Percentiles rank a stretch among this genome's conserved stretches.
Conservation (phyloP, 1,139 yeast genomes). For the Pichia sp. region DNA sequence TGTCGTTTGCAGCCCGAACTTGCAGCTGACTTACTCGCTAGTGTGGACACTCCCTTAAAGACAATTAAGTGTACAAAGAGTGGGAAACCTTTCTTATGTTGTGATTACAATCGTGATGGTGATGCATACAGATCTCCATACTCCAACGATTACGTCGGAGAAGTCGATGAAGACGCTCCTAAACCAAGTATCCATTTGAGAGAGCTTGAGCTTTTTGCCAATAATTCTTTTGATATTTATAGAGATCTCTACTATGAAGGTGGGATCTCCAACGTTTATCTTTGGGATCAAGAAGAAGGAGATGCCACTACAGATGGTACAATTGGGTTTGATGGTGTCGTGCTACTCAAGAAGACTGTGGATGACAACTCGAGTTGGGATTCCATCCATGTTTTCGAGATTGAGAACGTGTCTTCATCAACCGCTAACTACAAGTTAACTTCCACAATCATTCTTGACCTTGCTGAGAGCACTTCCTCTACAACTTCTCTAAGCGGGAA, state of each 20-base stretch:
- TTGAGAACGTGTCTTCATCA: constrained; percentile 34
- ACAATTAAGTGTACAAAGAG: constrained; percentile 48
- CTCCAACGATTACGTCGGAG: constrained; percentile 59
- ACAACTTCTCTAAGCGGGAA: constrained; percentile 60
- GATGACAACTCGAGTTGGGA: constrained; percentile 25
- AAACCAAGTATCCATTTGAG: constrained; percentile 64
- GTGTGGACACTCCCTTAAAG: constrained; percentile 80
- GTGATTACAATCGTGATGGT: constrained; percentile 94
- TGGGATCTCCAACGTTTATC: constrained; percentile 80
- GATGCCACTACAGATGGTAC: constrained; percentile 36
- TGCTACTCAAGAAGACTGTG: constrained; percentile 67
- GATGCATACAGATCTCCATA: constrained; percentile 92
- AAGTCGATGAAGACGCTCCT: constrained; percentile 62
- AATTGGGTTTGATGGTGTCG: constrained; percentile 83
- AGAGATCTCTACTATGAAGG: constrained; percentile 94
- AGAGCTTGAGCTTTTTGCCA: constrained; percentile 71
- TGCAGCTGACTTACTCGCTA: constrained; percentile 80
- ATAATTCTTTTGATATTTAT: constrained; percentile 88
- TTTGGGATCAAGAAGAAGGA: constrained; percentile 73
- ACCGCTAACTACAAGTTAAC: constrained; percentile 68
- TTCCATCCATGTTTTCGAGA: constrained; percentile 74
- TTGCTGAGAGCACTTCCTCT: constrained; percentile 24
- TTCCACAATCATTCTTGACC: constrained; percentile 78
- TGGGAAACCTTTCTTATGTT: constrained; percentile 68
- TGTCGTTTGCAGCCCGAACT: constrained; percentile 75